Evolutionary conservation across 352 stramenopile species (phyloP).

Genomic region (Aphanomyces invadans): DNA sequence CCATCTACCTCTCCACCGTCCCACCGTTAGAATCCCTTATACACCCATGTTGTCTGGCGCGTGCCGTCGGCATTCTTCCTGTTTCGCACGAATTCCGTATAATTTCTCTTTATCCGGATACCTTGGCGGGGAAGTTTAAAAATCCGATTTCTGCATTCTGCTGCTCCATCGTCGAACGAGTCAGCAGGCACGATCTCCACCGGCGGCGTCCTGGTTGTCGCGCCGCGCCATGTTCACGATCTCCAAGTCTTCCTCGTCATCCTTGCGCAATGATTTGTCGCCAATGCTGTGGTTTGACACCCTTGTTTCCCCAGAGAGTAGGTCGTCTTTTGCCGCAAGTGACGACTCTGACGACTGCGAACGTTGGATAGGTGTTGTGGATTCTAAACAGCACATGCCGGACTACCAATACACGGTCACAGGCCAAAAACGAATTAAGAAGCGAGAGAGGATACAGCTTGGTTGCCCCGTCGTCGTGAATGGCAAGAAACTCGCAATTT

Average conservation of each 20-base stretch:
- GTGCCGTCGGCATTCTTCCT: no score
- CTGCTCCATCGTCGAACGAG: background rate
- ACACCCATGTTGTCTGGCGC: background rate
- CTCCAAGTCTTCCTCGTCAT: background rate
- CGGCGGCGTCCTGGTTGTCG: background rate
- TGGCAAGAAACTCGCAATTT: slow-evolving; percentile 65
- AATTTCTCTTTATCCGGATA: background rate
- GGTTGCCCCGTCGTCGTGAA: slow-evolving; percentile 58
- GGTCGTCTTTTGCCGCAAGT: background rate
- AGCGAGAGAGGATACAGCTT: slow-evolving; percentile 34
- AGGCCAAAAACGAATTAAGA: slow-evolving; percentile 63
- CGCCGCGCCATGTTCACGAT: background rate
- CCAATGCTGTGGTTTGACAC: slow-evolving; percentile 24
- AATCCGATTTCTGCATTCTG: background rate
- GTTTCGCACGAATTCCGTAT: no score
- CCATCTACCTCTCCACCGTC: slow-evolving; percentile 4
- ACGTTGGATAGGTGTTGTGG: slow-evolving; percentile 59
- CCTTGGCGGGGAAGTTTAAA: background rate
- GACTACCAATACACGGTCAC: slow-evolving; percentile 75
- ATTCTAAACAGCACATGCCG: slow-evolving; percentile 54
- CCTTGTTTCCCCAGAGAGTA: slow-evolving; percentile 15
- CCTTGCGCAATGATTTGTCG: background rate
- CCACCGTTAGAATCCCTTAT: background rate
- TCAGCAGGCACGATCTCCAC: background rate
- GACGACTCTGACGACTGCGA: background rate